Percentiles rank a stretch among this genome's conserved stretches.
phyloP scores from a whole-genome alignment of 2,329 filamentous ascomycete genomes.

The Gnomoniopsis sp. region DNA sequence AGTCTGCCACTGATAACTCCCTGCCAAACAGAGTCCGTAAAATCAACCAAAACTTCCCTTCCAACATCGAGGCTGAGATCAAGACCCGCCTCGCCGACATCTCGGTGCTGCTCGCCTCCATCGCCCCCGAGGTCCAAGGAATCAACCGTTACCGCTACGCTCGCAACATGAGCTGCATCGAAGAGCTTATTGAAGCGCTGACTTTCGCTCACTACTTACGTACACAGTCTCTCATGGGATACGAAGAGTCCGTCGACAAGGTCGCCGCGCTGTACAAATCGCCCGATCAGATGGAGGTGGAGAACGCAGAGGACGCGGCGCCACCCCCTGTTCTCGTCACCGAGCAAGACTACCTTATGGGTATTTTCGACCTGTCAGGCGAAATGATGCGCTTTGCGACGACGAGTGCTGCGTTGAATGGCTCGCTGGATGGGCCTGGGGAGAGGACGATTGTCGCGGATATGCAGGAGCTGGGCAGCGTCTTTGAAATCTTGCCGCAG shows the following conservation, averaged over 20 bases:
- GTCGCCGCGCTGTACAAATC: slow-evolving; percentile 34
- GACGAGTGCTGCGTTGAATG: slow-evolving; percentile 75
- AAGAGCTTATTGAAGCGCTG: slow-evolving; percentile 91
- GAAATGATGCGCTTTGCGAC: slow-evolving; percentile 98
- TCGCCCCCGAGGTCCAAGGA: slow-evolving; percentile 71
- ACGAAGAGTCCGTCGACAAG: slow-evolving; percentile 52
- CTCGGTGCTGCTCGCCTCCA: slow-evolving; percentile 59
- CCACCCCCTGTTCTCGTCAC: slow-evolving; percentile 57
- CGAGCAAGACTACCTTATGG: slow-evolving; percentile 82
- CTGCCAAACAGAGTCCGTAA: slow-evolving; percentile 54
- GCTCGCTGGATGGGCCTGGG: slow-evolving; percentile 37
- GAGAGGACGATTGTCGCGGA: slow-evolving; percentile 70
- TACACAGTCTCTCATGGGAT: slow-evolving; percentile 70
- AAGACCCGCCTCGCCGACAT: slow-evolving; percentile 69
- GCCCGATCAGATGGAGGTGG: slow-evolving; percentile 30
- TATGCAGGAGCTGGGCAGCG: slow-evolving; percentile 71
- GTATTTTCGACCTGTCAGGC: slow-evolving; percentile 89
- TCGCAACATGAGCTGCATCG: slow-evolving; percentile 76
- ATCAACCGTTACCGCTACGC: slow-evolving; percentile 82
- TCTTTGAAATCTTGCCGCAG: slow-evolving; percentile 71
- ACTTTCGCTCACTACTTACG: slow-evolving; percentile 86
- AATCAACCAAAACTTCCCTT: slow-evolving; percentile 60
- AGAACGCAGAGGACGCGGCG: slow-evolving; percentile 26
- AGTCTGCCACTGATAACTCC: neutral
- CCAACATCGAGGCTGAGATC: slow-evolving; percentile 67